Conservation (phyloP, 2,329 filamentous ascomycete genomes). For the Fusarium nelsonii region DNA sequence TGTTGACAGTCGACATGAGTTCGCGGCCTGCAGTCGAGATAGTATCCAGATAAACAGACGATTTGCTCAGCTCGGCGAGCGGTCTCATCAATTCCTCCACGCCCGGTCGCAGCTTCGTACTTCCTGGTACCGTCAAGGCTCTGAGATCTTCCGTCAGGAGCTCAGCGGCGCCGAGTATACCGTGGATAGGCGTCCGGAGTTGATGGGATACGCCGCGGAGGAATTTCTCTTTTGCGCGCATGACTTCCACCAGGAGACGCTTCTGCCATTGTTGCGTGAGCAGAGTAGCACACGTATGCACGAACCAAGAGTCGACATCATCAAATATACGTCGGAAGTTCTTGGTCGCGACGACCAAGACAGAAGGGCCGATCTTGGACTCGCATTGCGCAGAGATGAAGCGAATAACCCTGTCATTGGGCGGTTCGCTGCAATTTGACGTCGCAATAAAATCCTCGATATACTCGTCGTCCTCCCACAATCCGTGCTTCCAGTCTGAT, state of each 20-base stretch:
- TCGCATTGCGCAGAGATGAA: constrained; percentile 54
- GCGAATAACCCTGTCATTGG: constrained; percentile 51
- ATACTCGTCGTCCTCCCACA: constrained; percentile 59
- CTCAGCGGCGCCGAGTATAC: constrained; percentile 56
- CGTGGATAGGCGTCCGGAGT: constrained; percentile 62
- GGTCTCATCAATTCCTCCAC: constrained; percentile 20
- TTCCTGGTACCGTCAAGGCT: constrained; percentile 26
- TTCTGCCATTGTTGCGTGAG: constrained; percentile 56
- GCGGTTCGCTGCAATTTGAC: constrained; percentile 51
- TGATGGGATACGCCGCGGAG: constrained; percentile 61
- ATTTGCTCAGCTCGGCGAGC: neutral
- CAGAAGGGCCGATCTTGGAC: constrained; percentile 48
- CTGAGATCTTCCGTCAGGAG: constrained; percentile 58
- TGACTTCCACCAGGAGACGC: constrained; percentile 54
- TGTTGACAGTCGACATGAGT: constrained; percentile 60
- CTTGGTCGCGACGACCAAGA: constrained; percentile 55
- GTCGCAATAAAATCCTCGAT: constrained; percentile 55
- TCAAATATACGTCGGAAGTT: constrained; percentile 61
- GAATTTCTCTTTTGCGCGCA: constrained; percentile 59
- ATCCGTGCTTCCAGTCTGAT: constrained; percentile 52
- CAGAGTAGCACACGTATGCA: constrained; percentile 55
- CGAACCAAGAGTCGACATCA: constrained; percentile 61
- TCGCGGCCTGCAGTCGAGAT: constrained; percentile 58
- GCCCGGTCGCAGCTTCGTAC: neutral
- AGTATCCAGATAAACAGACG: constrained; percentile 47